Percentiles rank a stretch among this genome's conserved stretches.
These are phyloP conservation scores for Pseudozyma hubeiensis DNA, from an alignment of 1,284 basidiomycete genomes.

Conservation along the genomic window DNA sequence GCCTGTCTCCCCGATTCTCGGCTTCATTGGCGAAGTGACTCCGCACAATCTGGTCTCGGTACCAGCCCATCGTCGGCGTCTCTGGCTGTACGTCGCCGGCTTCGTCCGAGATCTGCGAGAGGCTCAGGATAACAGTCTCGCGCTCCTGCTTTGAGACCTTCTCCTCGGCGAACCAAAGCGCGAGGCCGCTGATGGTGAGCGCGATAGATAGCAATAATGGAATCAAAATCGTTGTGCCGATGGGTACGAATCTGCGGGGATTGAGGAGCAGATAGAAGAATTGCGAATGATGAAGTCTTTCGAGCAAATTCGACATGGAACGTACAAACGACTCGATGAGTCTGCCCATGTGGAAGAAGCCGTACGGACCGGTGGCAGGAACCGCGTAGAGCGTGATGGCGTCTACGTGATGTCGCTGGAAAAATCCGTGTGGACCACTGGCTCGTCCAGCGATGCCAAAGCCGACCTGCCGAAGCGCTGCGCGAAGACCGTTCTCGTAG, in stretches of 20 bases:
- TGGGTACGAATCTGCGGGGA: conserved; percentile 56
- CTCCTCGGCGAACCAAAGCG: conserved; percentile 34
- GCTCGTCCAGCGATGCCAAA: conserved; percentile 31
- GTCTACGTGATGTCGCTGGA: conserved; percentile 86
- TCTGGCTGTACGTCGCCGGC: conserved; percentile 27
- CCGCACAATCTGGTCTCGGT: conserved; percentile 18
- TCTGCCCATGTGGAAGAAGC: conserved; percentile 88
- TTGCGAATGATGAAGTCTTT: conserved; percentile 67
- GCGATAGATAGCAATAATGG: conserved; percentile 59
- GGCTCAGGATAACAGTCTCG: conserved; percentile 12
- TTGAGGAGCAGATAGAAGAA: conserved; percentile 65
- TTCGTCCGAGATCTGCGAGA: not conserved
- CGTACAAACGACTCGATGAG: conserved; percentile 57
- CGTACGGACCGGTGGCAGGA: conserved; percentile 90
- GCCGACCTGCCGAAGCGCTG: conserved; percentile 20
- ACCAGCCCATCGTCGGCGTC: conserved; percentile 30
- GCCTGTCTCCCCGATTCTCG: not conserved
- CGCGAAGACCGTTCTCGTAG: conserved; percentile 30
- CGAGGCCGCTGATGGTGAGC: conserved; percentile 57
- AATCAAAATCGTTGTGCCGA: conserved; percentile 56
- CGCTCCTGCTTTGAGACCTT: conserved; percentile 21
- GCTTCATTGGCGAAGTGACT: conserved; percentile 5
- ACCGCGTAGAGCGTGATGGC: conserved; percentile 89
- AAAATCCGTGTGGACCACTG: conserved; percentile 54
- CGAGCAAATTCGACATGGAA: conserved; percentile 66